Base-by-base conservation (phyloP, 2,329 filamentous ascomycete genomes). In the Exutisphaerella laricina region DNA sequence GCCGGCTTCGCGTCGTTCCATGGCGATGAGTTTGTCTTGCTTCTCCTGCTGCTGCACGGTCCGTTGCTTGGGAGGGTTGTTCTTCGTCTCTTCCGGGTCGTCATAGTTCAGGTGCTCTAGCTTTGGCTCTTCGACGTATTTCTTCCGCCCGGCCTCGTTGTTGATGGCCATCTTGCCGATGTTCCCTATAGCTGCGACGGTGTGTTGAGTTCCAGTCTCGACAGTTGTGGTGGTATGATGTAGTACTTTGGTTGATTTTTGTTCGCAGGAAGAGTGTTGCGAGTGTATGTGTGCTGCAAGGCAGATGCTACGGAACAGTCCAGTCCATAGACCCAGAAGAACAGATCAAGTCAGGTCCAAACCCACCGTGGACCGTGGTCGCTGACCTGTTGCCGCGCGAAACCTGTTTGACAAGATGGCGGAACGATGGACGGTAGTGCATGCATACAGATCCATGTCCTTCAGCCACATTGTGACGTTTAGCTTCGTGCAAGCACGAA, bases 41-140 rank as follows among this genome's bases (percentile, higher is more conserved):
- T 73, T 73, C 45, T 71, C 50, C 51, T 73, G 68, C 57, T 70
- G 67, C 56, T 65, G 60, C 26, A 62, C 62, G 12, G 70, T 71
- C 48, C 70, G 67, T 36, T 63, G 58, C 35, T 48, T 58, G 21
- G 42, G 51, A 36, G 45, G 55, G 48, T 49, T 56, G 45, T 50
- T 50, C 47, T 45, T 48, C 14, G 49, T 56, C 46, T 45, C 48
- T 29, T 52, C 49, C 2, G 50, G 51, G n/a, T n/a, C n/a, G n/a
- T n/a, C n/a, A n/a, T n/a, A n/a, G n/a, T n/a, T n/a, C 21, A 51
- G 40, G 23, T 56, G 54, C 28, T 51, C 46, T 36, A 55, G 50
- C 43, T 59, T 47, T 2, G 56, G 53, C 33, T 54, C 28, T 36
- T 59, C 55, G 40, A 56, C 48, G 36, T 50, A 49, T 31, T 54